These are phyloP conservation scores for Zasmidium citrigriseum DNA, from an alignment of 2,329 filamentous ascomycete genomes.

Conservation along the genomic window DNA sequence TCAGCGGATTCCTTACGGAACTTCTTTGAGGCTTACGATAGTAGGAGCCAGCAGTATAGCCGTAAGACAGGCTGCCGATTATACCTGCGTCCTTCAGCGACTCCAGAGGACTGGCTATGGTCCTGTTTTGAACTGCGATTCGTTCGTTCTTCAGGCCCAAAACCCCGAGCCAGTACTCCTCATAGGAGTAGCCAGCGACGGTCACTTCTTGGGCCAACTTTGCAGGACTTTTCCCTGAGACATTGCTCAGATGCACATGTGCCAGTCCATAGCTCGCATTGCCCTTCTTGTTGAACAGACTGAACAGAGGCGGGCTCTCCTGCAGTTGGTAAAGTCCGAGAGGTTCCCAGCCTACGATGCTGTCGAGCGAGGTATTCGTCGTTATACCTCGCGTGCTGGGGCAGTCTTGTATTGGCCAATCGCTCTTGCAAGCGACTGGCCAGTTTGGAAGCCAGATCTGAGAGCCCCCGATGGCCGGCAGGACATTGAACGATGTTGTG, in stretches of 20 bases:
- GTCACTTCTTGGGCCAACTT: neutral
- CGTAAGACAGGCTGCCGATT: slow-evolving; percentile 72
- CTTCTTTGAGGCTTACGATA: slow-evolving; percentile 57
- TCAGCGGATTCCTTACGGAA: slow-evolving; percentile 4
- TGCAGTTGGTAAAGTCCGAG: neutral
- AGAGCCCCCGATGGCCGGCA: neutral
- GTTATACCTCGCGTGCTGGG: neutral
- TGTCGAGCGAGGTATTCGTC: neutral
- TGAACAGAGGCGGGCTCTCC: neutral
- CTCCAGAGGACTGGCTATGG: slow-evolving; percentile 32
- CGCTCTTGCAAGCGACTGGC: neutral
- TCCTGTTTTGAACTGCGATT: slow-evolving; percentile 26
- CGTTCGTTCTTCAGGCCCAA: slow-evolving; percentile 6
- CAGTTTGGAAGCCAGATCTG: neutral
- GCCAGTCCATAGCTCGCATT: too few species aligned
- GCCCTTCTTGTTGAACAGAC: too few species aligned
- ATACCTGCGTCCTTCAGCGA: slow-evolving; percentile 56
- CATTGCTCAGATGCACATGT: too few species aligned
- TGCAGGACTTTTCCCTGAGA: too few species aligned
- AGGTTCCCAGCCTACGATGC: neutral
- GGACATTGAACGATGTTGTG: neutral
- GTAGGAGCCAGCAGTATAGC: slow-evolving; percentile 70
- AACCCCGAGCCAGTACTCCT: slow-evolving; percentile 12
- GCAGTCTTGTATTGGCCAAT: neutral
- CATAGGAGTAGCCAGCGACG: neutral